These are phyloP conservation scores for Collariella sp. DNA, from an alignment of 495 filamentous ascomycete species.

Conservation along the genomic window DNA sequence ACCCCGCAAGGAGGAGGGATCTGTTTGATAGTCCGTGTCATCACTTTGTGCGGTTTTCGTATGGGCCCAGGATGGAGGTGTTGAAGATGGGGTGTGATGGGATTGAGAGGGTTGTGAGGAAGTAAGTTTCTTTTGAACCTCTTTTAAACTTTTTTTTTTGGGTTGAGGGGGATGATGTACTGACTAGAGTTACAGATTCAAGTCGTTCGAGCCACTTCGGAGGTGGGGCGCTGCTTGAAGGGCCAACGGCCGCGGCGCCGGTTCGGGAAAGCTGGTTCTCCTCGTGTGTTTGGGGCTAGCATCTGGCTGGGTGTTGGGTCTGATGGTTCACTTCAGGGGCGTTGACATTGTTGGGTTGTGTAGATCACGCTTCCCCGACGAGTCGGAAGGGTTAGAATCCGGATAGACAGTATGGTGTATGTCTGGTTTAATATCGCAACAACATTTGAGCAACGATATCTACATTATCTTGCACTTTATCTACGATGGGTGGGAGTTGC, in stretches of 20 bases:
- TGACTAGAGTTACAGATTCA: neutral
- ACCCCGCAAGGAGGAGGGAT: constrained; percentile 81
- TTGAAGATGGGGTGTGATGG: constrained; percentile 78
- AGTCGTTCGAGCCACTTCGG: neutral
- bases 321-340: neutral
- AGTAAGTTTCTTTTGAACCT: constrained; percentile 31
- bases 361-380: too few species aligned
- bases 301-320: neutral
- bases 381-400: too few species aligned
- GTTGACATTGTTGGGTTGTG: neutral
- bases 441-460: too few species aligned
- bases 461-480: too few species aligned
- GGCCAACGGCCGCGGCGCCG: neutral
- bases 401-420: neutral
- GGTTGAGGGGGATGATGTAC: neutral
- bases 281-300: neutral
- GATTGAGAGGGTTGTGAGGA: constrained; percentile 74
- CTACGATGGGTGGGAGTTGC: neutral
- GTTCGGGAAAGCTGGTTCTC: neutral
- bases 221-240: neutral
- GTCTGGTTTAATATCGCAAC: neutral
- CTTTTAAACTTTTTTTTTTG: neutral
- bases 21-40: constrained; percentile 93
- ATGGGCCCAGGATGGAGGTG: constrained; percentile 84
- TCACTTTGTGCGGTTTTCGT: constrained; percentile 86